These are phyloP conservation scores for Boletus coccyginus DNA, from an alignment of 768 basidiomycete genomes.

Conservation along the genomic window DNA sequence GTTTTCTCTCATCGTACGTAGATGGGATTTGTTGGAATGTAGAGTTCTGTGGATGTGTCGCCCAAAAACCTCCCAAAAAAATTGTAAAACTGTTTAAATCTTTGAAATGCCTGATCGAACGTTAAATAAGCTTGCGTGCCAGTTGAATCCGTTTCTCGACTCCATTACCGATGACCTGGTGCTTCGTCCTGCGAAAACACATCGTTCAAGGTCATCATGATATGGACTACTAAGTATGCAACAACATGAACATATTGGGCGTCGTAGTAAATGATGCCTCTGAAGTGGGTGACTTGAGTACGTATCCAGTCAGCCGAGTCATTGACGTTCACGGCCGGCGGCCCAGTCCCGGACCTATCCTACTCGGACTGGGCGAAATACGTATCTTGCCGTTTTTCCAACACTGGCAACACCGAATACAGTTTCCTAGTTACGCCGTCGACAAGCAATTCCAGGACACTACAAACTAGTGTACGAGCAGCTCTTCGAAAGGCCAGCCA, in stretches of 20 bases:
- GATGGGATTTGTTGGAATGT: too few relatives aligned
- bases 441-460: conserved; percentile 10
- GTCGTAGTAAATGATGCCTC: neutral
- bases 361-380: conserved; percentile 1
- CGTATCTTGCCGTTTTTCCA: conserved; percentile 8
- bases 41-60: too few relatives aligned
- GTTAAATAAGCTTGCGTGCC: too few relatives aligned
- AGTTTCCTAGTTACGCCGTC: conserved; percentile 12
- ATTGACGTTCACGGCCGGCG: conserved; percentile 39
- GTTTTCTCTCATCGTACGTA: too few relatives aligned
- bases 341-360: too few relatives aligned
- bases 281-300: neutral
- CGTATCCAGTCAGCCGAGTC: neutral
- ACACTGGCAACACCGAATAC: conserved; percentile 7
- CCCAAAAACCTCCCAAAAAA: too few relatives aligned
- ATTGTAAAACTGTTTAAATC: too few relatives aligned
- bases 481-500: conserved; percentile 1
- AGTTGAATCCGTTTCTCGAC: too few relatives aligned
- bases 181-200: neutral
- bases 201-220: too few relatives aligned
- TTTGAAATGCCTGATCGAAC: too few relatives aligned
- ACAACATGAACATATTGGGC: neutral
- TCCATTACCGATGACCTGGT: too few relatives aligned
- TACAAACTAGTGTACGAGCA: conserved; percentile 6
- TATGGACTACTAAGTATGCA: too few relatives aligned